Evolutionary conservation across 805 yeast species (phyloP).

Genomic region (Candida montana): DNA sequence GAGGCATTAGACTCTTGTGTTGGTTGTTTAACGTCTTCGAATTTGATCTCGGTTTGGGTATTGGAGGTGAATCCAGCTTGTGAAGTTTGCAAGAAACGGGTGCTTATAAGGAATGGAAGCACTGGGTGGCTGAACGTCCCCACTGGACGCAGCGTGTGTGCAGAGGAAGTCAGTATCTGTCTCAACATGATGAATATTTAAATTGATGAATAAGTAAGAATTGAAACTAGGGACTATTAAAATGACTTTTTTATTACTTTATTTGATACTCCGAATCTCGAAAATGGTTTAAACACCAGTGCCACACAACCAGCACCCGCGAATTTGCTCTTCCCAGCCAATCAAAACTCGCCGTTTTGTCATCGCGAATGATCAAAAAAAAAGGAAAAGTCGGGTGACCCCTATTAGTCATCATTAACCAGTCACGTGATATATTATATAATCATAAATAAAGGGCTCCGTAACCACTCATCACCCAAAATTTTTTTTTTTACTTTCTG

Average conservation of each 20-base stretch:
- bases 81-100: conserved; percentile 6
- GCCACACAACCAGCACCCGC: not conserved
- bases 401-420: no score
- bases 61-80: conserved; percentile 5
- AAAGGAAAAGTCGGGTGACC: not conserved
- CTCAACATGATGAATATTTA: not conserved
- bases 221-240: not conserved
- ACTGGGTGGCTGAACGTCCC: not conserved
- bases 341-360: not conserved
- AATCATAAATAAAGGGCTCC: not conserved
- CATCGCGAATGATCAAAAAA: not conserved
- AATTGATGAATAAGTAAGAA: not conserved
- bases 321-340: not conserved
- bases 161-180: not conserved
- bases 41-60: conserved; percentile 9
- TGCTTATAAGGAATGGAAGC: not conserved
- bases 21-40: conserved; percentile 5
- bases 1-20: not conserved
- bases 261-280: not conserved
- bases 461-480: not conserved
- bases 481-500: no score
- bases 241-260: no score
- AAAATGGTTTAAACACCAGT: not conserved
- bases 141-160: not conserved
- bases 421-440: not conserved